These are phyloP conservation scores for Daldinia caldariorum DNA, from an alignment of 495 filamentous ascomycete genomes.

Conservation along the genomic window DNA sequence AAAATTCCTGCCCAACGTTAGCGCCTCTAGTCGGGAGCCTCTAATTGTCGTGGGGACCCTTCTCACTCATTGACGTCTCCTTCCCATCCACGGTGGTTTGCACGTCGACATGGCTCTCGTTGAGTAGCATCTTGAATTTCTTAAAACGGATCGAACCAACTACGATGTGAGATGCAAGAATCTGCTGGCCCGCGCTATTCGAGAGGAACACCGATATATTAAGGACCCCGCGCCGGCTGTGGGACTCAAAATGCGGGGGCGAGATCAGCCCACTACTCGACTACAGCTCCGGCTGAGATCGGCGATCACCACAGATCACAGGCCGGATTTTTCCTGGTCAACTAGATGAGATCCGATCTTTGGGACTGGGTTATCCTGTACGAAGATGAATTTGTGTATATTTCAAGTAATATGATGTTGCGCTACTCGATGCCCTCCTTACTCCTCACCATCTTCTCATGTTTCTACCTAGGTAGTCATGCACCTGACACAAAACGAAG, in stretches of 20 bases:
- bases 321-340: constrained; percentile 3
- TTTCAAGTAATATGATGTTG: background rate
- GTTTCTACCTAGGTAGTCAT: background rate
- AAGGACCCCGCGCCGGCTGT: constrained; percentile 35
- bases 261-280: constrained; percentile 15
- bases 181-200: constrained; percentile 11
- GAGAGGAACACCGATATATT: constrained; percentile 22
- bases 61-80: constrained; percentile 59
- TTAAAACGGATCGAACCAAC: background rate
- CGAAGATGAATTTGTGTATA: background rate
- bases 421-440: background rate
- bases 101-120: constrained; percentile 57
- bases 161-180: constrained; percentile 10
- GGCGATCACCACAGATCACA: constrained; percentile 18
- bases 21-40: constrained; percentile 23
- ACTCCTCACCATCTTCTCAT: background rate
- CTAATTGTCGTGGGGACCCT: background rate
- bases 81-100: constrained; percentile 56
- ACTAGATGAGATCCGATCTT: constrained; percentile 1
- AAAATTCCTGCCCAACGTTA: constrained; percentile 74
- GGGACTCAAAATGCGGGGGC: constrained; percentile 31
- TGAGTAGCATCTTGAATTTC: constrained; percentile 55
- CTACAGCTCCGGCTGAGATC: constrained; percentile 34
- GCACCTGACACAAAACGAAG: background rate
- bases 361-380: background rate